A percentile compares a stretch with the other conserved stretches of the same genome.
Conservation (phyloP, 2,329 filamentous ascomycete genomes). For the Alternaria burnsii region DNA sequence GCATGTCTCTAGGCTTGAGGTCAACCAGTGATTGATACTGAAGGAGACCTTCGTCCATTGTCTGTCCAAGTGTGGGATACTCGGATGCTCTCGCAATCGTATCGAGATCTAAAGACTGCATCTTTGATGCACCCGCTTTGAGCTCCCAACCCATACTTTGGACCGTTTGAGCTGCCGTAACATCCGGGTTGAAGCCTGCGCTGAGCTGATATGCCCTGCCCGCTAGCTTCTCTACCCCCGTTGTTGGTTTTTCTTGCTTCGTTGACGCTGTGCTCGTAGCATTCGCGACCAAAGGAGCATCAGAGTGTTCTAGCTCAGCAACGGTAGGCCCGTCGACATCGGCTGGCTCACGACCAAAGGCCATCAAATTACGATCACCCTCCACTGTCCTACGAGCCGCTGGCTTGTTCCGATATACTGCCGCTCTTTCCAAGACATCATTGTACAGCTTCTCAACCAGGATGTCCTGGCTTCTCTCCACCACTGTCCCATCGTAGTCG, state of each 20-base stretch:
- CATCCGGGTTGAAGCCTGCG: conserved; percentile 71
- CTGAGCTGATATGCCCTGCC: conserved; percentile 74
- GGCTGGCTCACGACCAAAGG: conserved; percentile 79
- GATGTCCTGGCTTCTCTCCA: conserved; percentile 79
- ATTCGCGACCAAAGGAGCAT: conserved; percentile 58
- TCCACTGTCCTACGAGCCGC: conserved; percentile 75
- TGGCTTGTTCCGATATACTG: conserved; percentile 85
- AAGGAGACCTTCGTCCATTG: conserved; percentile 87
- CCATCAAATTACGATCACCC: conserved; percentile 82
- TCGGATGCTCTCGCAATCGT: conserved; percentile 66
- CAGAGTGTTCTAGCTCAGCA: conserved; percentile 74
- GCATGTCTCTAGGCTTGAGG: conserved; percentile 83
- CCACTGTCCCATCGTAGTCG: conserved; percentile 79
- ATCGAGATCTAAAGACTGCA: conserved; percentile 75
- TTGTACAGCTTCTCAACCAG: conserved; percentile 94
- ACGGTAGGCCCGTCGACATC: conserved; percentile 70
- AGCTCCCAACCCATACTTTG: conserved; percentile 84
- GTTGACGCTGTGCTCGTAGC: conserved; percentile 55
- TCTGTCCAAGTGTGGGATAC: conserved; percentile 82
- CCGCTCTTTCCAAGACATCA: conserved; percentile 89
- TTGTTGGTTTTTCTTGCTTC: conserved; percentile 58
- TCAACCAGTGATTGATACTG: conserved; percentile 88
- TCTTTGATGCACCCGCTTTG: conserved; percentile 67
- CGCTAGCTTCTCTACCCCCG: conserved; percentile 68
- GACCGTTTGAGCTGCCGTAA: conserved; percentile 79